Evolutionary conservation across 139 green algal species (phyloP).

Genomic region (Chlorella sp.): DNA sequence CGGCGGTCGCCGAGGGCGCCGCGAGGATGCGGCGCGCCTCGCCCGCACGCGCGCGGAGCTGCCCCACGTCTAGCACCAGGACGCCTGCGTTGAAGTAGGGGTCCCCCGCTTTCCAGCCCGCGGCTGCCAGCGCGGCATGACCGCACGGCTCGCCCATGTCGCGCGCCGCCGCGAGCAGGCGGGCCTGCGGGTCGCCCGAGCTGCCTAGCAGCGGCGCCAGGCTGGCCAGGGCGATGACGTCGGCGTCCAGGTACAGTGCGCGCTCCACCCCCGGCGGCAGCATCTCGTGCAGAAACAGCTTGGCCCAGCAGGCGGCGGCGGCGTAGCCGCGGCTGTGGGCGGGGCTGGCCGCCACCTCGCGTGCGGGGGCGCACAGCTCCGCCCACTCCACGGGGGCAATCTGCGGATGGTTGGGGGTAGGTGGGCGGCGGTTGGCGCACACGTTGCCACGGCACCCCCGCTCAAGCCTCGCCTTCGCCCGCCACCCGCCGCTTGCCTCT

Average conservation of each 20-base stretch:
- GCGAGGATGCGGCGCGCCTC: neutral
- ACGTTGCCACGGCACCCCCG: too few species aligned
- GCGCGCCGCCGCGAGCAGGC: slow-evolving; percentile 5
- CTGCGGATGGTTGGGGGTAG: neutral
- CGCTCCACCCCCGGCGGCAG: neutral
- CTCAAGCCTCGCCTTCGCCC: too few species aligned
- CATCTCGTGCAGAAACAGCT: neutral
- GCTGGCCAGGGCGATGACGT: slow-evolving; percentile 9
- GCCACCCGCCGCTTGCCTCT: too few species aligned
- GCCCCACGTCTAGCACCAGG: slow-evolving; percentile 7
- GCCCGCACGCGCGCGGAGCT: neutral
- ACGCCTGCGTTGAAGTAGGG: slow-evolving; percentile 18
- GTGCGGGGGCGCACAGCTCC: neutral
- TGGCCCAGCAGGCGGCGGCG: neutral
- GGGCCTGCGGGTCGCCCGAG: neutral
- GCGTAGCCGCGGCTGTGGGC: neutral
- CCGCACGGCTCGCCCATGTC: slow-evolving; percentile 6
- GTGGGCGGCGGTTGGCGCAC: neutral
- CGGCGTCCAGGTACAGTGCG: slow-evolving; percentile 14
- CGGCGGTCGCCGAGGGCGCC: neutral
- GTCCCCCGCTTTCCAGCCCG: neutral
- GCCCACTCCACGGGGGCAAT: neutral
- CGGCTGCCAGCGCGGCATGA: neutral
- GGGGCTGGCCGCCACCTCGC: neutral
- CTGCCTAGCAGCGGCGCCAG: neutral